Percentiles rank a stretch among this genome's conserved stretches.
phyloP scores from a whole-genome alignment of 2,329 filamentous ascomycete genomes.

The Curvularia eragrostidis region DNA sequence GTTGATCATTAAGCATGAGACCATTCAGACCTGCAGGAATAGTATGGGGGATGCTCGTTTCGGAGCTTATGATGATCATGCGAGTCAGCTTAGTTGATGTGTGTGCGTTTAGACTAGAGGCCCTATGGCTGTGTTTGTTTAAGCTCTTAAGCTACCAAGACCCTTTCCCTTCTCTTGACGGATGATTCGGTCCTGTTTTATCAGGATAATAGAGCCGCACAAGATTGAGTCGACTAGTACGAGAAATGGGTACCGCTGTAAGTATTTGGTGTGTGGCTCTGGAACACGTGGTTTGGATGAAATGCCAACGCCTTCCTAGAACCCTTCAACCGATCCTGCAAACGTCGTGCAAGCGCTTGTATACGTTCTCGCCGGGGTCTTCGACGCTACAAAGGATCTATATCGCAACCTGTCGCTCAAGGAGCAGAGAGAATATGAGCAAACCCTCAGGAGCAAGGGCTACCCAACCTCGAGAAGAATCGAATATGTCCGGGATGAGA shows the following conservation, averaged over 20 bases:
- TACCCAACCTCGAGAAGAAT: conserved; percentile 37
- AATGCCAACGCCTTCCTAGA: conserved; percentile 28
- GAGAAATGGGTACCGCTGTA: conserved; percentile 37
- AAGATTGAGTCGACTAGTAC: not conserved
- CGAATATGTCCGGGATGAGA: conserved; percentile 38
- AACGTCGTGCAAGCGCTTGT: conserved; percentile 44
- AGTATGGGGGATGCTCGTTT: conserved; percentile 14
- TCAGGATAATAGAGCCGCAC: conserved; percentile 14
- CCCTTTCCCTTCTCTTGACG: conserved; percentile 27
- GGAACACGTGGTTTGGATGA: not conserved
- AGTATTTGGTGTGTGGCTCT: conserved; percentile 15
- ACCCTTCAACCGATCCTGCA: conserved; percentile 32
- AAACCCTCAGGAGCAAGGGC: conserved; percentile 36
- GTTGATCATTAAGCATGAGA: conserved; percentile 41
- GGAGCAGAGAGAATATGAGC: conserved; percentile 44
- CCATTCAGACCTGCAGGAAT: conserved; percentile 23
- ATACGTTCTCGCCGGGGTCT: conserved; percentile 43
- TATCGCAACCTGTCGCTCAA: conserved; percentile 41
- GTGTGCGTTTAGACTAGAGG: conserved; percentile 18
- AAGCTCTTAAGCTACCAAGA: conserved; percentile 12
- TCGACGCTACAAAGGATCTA: conserved; percentile 45
- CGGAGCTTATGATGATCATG: conserved; percentile 22
- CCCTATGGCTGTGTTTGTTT: conserved; percentile 10
- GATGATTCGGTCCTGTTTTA: conserved; percentile 21
- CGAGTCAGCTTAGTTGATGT: conserved; percentile 22